phyloP scores from a whole-genome alignment of 768 basidiomycete genomes.

The Lepiota venenata region DNA sequence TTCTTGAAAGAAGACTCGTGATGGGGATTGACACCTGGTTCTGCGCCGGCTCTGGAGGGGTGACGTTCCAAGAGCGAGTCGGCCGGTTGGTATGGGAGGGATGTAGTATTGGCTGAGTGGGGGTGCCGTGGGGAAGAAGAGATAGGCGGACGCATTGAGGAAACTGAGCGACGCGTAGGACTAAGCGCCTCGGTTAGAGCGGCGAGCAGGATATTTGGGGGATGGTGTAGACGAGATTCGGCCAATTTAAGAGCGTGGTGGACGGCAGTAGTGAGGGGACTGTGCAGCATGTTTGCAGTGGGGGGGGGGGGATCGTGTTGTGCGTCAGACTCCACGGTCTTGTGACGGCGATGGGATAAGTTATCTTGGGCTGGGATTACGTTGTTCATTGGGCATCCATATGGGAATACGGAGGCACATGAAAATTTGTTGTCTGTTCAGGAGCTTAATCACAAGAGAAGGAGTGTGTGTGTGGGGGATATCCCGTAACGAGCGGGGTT shows the following conservation, averaged over 20 bases:
- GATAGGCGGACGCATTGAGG: background rate
- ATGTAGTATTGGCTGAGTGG: background rate
- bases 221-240: background rate
- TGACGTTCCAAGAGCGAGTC: background rate
- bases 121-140: background rate
- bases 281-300: background rate
- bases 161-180: background rate
- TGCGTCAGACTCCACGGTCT: background rate
- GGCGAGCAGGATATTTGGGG: background rate
- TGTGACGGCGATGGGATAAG: too few relatives aligned
- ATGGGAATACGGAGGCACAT: too few relatives aligned
- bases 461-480: too few relatives aligned
- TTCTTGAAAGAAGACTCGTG: slow-evolving; percentile 40
- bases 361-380: too few relatives aligned
- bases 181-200: background rate
- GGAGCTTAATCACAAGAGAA: too few relatives aligned
- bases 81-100: background rate
- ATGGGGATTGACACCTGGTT: slow-evolving; percentile 62
- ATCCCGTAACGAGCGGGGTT: too few relatives aligned
- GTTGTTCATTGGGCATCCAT: too few relatives aligned
- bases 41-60: slow-evolving; percentile 41
- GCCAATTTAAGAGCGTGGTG: background rate
- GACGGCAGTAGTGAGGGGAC: background rate
- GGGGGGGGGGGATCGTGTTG: background rate
- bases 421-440: too few relatives aligned